Conservation (phyloP, 768 basidiomycete genomes). For the Panaeolus cyanescens region DNA sequence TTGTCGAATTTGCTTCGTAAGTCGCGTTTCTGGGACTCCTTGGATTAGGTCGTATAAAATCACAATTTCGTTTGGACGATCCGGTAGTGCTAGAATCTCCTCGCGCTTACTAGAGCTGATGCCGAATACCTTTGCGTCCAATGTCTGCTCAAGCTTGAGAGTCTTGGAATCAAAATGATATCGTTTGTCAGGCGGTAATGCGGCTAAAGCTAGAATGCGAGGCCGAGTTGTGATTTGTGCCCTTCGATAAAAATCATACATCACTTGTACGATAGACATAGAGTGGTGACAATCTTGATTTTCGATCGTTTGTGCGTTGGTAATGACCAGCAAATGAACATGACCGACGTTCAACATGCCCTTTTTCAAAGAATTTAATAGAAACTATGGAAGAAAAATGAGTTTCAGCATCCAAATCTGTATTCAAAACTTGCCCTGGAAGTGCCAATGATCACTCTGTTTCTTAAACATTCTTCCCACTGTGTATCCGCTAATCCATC, state of each 20-base stretch:
- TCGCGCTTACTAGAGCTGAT: conserved; percentile 32
- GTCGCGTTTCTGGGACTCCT: conserved; percentile 35
- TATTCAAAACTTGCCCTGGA: conserved; percentile 33
- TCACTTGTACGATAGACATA: conserved; percentile 41
- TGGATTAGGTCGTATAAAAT: conserved; percentile 50
- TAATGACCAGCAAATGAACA: conserved; percentile 44
- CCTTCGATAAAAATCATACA: conserved; percentile 45
- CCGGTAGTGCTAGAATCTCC: conserved; percentile 32
- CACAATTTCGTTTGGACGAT: conserved; percentile 51
- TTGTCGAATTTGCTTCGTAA: conserved; percentile 49
- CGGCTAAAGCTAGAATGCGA: conserved; percentile 43
- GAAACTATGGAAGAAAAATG: conserved; percentile 27
- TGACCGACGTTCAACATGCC: conserved; percentile 44
- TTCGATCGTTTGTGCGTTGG: conserved; percentile 38
- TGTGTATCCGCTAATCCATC: conserved; percentile 18
- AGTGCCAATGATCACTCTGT: conserved; percentile 39
- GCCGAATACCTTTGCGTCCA: conserved; percentile 42
- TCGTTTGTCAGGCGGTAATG: conserved; percentile 23
- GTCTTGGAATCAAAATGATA: conserved; percentile 33
- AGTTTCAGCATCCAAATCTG: conserved; percentile 3
- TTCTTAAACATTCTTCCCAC: conserved; percentile 20
- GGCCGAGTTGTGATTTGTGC: conserved; percentile 38
- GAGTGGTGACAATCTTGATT: conserved; percentile 36
- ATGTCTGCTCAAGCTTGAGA: conserved; percentile 36
- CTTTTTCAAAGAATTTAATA: conserved; percentile 39